Evolutionary conservation across 2,329 filamentous ascomycete genomes (phyloP), one percentile per base, ranked within the genome.

Genomic region (Xylaria sp.): DNA sequence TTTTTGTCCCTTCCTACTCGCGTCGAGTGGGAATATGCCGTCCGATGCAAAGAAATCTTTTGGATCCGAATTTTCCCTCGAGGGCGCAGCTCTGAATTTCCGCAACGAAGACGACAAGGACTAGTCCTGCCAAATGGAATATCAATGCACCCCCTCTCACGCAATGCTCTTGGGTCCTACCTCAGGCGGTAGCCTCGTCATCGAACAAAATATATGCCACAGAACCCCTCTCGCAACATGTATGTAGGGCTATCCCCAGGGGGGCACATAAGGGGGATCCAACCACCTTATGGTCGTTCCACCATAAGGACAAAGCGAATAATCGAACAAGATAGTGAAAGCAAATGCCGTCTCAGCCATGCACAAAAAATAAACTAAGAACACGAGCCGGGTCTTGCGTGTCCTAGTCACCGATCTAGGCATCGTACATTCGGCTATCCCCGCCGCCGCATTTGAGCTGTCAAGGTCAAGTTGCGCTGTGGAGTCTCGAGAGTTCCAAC

Each of bases 341-440:
- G 81, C 80, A 81, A 82, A 82, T 81, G 82, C 81, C 82, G 81
- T 83, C 80, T 82, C 79, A 80, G 80, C 83, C 82, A 84, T 85
- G 84, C 83, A 84, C 79, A 82, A 81, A 82, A 80, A 80, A 77
- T 83, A 81, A 81, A 85, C 84, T 84, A 83, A 81, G 82, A 81
- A 75, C 73, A 74, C 73, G 72, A 58, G 68, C 60, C 68, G 71
- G 60, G 68, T 72, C 68, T 70, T 72, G 68, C 73, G 69, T 73
- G 57, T 75, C 72, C 71, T 66, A 72, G 71, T 72, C 68, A 70
- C 65, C 74, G 69, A 71, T 70, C 68, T 70, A 72, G 69, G 70
- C 70, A 54, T 65, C 63, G 68, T 73, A 72, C 69, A 64, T 54
- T 66, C 65, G 54, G 68, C 44, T 60, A 57, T 68, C 69, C 61